Evolutionary conservation across 2,329 filamentous ascomycete species (phyloP).

Genomic region (Fusarium chlamydosporum): DNA sequence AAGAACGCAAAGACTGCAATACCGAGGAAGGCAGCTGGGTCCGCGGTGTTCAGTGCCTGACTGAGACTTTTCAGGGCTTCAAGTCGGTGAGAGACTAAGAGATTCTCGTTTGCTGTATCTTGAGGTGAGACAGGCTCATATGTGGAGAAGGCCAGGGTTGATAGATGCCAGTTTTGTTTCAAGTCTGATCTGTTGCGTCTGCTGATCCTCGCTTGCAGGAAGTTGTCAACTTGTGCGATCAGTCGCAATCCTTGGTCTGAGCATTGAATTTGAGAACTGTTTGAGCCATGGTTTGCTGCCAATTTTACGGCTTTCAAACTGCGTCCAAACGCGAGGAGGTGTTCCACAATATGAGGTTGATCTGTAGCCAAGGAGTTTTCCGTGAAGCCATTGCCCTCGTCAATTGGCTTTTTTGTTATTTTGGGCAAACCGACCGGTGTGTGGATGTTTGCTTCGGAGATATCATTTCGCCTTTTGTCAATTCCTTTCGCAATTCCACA

Average conservation of each 20-base stretch:
- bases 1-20: constrained; percentile 62
- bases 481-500: neutral
- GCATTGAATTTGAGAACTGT: neutral
- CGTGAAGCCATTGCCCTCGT: neutral
- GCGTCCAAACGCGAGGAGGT: constrained; percentile 45
- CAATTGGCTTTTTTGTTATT: no score
- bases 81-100: constrained; percentile 48
- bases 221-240: constrained; percentile 48
- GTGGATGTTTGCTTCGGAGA: no score
- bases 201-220: constrained; percentile 48
- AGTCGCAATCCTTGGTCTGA: constrained; percentile 43
- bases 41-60: constrained; percentile 56
- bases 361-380: constrained; percentile 16
- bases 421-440: neutral
- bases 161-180: neutral
- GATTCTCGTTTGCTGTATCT: constrained; percentile 2
- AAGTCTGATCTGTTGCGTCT: constrained; percentile 1
- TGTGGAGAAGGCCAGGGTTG: neutral
- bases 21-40: constrained; percentile 60
- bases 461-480: neutral
- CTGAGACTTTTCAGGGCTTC: constrained; percentile 57
- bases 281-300: neutral
- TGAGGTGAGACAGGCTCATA: neutral
- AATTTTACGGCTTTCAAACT: constrained; percentile 43
- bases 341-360: constrained; percentile 23